phyloP scores from a whole-genome alignment of 306 rosid genomes.

The Datisca glomerata region DNA sequence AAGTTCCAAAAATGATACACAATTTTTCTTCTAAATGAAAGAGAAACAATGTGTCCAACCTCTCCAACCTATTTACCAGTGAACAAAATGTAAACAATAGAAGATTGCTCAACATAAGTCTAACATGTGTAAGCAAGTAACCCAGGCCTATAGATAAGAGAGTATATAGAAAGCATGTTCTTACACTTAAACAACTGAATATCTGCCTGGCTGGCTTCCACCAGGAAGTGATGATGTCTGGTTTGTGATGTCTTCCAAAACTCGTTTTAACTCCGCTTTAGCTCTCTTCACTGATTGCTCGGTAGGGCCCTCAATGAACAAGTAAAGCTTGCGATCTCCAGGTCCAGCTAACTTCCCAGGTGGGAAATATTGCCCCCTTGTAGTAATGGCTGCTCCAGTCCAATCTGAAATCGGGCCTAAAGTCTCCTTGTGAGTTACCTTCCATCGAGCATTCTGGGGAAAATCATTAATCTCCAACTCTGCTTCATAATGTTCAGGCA shows the following conservation, averaged over 20 bases:
- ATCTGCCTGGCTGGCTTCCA: slow-evolving; percentile 87
- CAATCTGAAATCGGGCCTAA: slow-evolving; percentile 83
- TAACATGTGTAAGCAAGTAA: too few relatives aligned
- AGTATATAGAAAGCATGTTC: slow-evolving; percentile 18
- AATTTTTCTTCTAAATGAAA: too few relatives aligned
- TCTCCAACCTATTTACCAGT: too few relatives aligned
- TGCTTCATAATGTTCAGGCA: slow-evolving; percentile 92
- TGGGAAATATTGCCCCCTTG: slow-evolving; percentile 86
- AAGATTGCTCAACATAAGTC: too few relatives aligned
- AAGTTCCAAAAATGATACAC: too few relatives aligned
- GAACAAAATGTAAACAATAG: too few relatives aligned
- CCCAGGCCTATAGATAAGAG: slow-evolving; percentile 1
- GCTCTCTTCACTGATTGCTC: slow-evolving; percentile 90
- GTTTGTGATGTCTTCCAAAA: slow-evolving; percentile 79
- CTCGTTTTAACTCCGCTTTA: slow-evolving; percentile 77
- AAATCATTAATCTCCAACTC: slow-evolving; percentile 93
- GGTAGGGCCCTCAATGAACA: slow-evolving; percentile 90
- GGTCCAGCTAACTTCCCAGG: slow-evolving; percentile 75
- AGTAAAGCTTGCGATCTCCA: slow-evolving; percentile 83
- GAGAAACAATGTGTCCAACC: too few relatives aligned
- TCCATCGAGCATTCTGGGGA: slow-evolving; percentile 97
- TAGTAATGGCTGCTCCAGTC: slow-evolving; percentile 98
- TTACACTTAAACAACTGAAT: slow-evolving; percentile 68
- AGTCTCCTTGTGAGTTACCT: slow-evolving; percentile 95
- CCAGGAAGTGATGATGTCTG: slow-evolving; percentile 84